phyloP scores from a whole-genome alignment of 2,329 filamentous ascomycete genomes.

The Cercospora beticola region DNA sequence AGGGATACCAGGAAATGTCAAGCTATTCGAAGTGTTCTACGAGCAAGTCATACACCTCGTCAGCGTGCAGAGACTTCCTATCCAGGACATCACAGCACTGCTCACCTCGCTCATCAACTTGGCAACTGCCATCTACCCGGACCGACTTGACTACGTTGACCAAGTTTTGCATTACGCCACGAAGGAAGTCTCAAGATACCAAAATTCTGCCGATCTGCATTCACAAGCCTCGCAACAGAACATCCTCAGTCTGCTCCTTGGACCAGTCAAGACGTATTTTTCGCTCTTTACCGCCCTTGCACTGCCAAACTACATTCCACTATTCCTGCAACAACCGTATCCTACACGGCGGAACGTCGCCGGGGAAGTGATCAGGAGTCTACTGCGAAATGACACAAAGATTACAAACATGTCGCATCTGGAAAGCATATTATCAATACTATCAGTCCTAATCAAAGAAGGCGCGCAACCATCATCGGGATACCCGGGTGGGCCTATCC shows the following conservation, averaged over 20 bases:
- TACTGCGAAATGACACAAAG: conserved; percentile 78
- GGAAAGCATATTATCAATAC: conserved; percentile 82
- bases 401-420: conserved; percentile 78
- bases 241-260: conserved; percentile 83
- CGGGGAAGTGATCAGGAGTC: conserved; percentile 76
- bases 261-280: conserved; percentile 82
- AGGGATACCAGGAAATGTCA: conserved; percentile 72
- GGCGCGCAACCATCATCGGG: conserved; percentile 77
- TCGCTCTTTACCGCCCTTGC: conserved; percentile 96
- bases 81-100: conserved; percentile 91
- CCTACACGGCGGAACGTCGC: conserved; percentile 87
- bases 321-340: conserved; percentile 89
- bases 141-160: conserved; percentile 89
- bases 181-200: conserved; percentile 80
- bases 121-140: conserved; percentile 92
- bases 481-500: conserved; percentile 74
- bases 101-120: conserved; percentile 92
- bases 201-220: conserved; percentile 93
- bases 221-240: conserved; percentile 83
- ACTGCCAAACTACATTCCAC: conserved; percentile 84
- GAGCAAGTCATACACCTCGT: conserved; percentile 92
- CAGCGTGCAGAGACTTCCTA: conserved; percentile 83
- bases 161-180: conserved; percentile 88
- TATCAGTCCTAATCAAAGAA: conserved; percentile 91
- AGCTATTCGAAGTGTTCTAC: conserved; percentile 96